phyloP scores from a whole-genome alignment of 768 basidiomycete genomes.

The Kondoa malvinella region DNA sequence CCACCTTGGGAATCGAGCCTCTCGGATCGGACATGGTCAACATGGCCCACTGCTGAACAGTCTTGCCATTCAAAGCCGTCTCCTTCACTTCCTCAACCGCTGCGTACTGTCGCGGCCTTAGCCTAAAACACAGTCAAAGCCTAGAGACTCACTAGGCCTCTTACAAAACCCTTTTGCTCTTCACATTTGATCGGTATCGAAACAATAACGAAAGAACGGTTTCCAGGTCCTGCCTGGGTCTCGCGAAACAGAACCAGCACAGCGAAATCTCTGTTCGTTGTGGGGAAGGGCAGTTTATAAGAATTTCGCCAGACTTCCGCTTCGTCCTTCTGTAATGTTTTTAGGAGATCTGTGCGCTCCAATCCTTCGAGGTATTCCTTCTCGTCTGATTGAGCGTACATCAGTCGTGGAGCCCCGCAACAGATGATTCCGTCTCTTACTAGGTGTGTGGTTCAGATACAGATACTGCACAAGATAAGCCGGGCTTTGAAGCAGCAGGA shows the following conservation, averaged over 20 bases:
- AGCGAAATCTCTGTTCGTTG: not conserved
- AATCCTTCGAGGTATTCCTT: not conserved
- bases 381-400: no score
- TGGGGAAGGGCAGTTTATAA: not conserved
- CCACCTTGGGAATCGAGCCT: not conserved
- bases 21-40: not conserved
- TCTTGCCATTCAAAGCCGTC: not conserved
- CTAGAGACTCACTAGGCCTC: not conserved
- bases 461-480: no score
- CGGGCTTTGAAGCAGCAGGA: no score
- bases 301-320: constrained; percentile 1
- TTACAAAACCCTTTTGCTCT: not conserved
- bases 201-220: not conserved
- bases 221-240: not conserved
- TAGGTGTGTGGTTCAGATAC: not conserved
- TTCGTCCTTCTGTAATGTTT: not conserved
- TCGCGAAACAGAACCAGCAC: not conserved
- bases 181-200: not conserved
- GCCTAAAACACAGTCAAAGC: not conserved
- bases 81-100: not conserved
- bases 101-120: constrained; percentile 1
- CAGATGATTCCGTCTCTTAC: no score
- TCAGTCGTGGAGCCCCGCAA: no score
- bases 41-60: not conserved
- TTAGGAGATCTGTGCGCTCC: not conserved